Evolutionary conservation across 192 early-diverging fungal species (phyloP).

Genomic region (Coemansia sp.): DNA sequence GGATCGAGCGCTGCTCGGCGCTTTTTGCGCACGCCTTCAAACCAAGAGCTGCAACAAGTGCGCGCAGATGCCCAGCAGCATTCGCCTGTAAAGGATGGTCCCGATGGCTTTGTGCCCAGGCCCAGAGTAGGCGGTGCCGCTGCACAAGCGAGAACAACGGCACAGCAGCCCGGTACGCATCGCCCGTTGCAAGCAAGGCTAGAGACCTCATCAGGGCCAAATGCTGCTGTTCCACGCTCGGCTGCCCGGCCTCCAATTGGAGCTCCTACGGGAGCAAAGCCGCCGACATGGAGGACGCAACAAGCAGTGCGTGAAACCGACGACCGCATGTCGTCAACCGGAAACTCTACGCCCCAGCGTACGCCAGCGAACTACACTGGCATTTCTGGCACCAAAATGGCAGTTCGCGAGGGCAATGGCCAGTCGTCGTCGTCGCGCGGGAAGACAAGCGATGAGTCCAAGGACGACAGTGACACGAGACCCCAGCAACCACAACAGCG

Average conservation of each 20-base stretch:
- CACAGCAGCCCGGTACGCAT: slow-evolving; percentile 18
- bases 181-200: slow-evolving; percentile 46
- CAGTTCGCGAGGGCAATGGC: slow-evolving; percentile 29
- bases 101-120: slow-evolving; percentile 11
- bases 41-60: slow-evolving; percentile 13
- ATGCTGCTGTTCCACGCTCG: slow-evolving; percentile 16
- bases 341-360: slow-evolving; percentile 30
- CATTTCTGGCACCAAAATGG: slow-evolving; percentile 26
- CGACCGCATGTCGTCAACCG: slow-evolving; percentile 13
- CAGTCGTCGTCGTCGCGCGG: slow-evolving; percentile 18
- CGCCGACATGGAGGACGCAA: slow-evolving; percentile 50
- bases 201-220: slow-evolving; percentile 23
- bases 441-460: slow-evolving; percentile 30
- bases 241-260: slow-evolving; percentile 22
- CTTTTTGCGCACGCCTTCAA: slow-evolving; percentile 36
- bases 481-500: slow-evolving; percentile 13
- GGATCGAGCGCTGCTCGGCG: slow-evolving; percentile 26
- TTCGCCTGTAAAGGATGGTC: slow-evolving; percentile 34
- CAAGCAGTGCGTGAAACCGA: slow-evolving; percentile 41
- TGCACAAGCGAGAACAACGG: slow-evolving; percentile 12
- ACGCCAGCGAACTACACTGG: slow-evolving; percentile 32
- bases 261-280: slow-evolving; percentile 17
- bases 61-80: slow-evolving; percentile 12
- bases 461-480: slow-evolving; percentile 15
- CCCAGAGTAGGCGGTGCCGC: slow-evolving; percentile 3